Conservation (phyloP, 2,329 filamentous ascomycete genomes). For the Colletotrichum ledebouriae region DNA sequence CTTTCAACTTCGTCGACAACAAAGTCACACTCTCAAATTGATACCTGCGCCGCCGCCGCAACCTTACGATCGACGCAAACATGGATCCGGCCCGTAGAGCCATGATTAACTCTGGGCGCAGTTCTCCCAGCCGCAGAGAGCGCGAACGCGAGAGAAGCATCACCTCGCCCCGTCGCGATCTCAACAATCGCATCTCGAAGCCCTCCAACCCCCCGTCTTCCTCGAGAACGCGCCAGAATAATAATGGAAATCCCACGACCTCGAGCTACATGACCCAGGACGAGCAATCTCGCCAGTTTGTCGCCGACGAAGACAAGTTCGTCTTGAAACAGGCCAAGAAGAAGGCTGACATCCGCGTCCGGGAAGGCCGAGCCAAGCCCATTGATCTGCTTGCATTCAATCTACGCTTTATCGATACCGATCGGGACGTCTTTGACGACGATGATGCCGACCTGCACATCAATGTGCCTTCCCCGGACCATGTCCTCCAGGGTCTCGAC, state of each 20-base stretch:
- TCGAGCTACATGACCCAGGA: slow-evolving; percentile 76
- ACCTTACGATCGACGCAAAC: slow-evolving; percentile 40
- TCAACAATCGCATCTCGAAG: slow-evolving; percentile 70
- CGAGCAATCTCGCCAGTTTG: slow-evolving; percentile 84
- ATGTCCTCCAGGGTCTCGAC: slow-evolving; percentile 81
- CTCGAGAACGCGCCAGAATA: slow-evolving; percentile 47
- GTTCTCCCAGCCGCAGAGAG: slow-evolving; percentile 54
- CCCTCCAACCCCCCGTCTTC: slow-evolving; percentile 52
- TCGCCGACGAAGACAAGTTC: slow-evolving; percentile 95
- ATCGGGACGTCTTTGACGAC: slow-evolving; percentile 88
- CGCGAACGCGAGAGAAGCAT: slow-evolving; percentile 57
- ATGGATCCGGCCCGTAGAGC: slow-evolving; percentile 70
- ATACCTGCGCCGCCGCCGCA: neutral
- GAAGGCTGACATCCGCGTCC: slow-evolving; percentile 94
- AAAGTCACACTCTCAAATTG: neutral
- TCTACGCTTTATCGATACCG: slow-evolving; percentile 87
- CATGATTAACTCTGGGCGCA: slow-evolving; percentile 63
- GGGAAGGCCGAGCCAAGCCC: slow-evolving; percentile 89
- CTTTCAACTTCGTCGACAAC: slow-evolving; percentile 10
- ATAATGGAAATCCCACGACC: slow-evolving; percentile 43
- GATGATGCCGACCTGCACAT: slow-evolving; percentile 80
- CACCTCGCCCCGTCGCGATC: slow-evolving; percentile 68
- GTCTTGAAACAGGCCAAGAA: slow-evolving; percentile 98
- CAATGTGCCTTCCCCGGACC: slow-evolving; percentile 82
- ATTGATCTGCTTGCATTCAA: slow-evolving; percentile 96